A percentile compares a stretch with the other conserved stretches of the same genome.
Conservation (phyloP, 306 rosid species). For the Albizia julibrissin region DNA sequence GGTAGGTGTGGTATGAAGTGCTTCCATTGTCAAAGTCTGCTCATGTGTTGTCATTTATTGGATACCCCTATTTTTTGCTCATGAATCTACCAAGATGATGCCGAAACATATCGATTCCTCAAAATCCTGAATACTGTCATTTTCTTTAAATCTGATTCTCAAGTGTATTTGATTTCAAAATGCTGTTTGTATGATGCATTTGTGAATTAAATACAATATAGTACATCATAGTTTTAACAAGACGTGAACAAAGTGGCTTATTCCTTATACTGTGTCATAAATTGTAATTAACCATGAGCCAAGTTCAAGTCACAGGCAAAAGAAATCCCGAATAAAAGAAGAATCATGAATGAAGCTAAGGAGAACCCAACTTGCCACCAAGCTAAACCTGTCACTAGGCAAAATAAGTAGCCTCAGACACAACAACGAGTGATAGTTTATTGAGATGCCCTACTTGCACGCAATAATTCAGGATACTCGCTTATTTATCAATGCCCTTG, state of each 20-base stretch:
- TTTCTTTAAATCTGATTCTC: background rate
- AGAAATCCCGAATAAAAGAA: background rate
- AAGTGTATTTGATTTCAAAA: slow-evolving; percentile 4
- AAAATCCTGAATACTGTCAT: slow-evolving; percentile 39
- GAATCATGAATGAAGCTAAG: background rate
- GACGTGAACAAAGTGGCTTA: background rate
- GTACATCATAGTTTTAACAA: background rate
- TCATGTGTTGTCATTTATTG: slow-evolving; percentile 63
- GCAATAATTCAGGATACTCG: background rate
- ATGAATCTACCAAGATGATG: slow-evolving; percentile 71
- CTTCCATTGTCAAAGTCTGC: slow-evolving; percentile 91
- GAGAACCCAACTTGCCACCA: background rate
- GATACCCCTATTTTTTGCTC: slow-evolving; percentile 90
- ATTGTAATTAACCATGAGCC: background rate
- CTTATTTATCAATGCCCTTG: background rate
- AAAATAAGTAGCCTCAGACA: background rate
- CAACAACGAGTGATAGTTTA: background rate
- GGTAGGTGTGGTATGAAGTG: slow-evolving; percentile 93
- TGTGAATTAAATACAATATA: background rate
- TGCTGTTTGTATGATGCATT: background rate
- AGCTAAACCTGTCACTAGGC: background rate
- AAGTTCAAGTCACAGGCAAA: too few relatives aligned
- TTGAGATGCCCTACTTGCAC: background rate
- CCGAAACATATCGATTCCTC: slow-evolving; percentile 49
- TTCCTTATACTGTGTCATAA: background rate